Conservation (phyloP, 306 rosid genomes). For the Quercus parvula region DNA sequence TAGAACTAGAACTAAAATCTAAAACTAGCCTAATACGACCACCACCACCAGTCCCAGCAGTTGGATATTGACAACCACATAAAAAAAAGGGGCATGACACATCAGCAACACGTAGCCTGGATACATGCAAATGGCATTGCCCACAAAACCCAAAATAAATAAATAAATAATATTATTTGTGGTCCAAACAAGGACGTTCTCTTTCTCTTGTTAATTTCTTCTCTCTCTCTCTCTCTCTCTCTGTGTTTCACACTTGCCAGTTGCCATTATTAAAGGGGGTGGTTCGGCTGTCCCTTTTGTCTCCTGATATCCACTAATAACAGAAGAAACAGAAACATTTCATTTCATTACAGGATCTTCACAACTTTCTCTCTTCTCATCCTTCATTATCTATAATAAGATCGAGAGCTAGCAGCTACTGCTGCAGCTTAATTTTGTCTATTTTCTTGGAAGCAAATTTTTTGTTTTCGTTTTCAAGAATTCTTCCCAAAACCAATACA, state of each 20-base stretch:
- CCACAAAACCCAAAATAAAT: not conserved
- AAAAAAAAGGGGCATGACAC: conserved; percentile 10
- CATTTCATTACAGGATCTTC: not conserved
- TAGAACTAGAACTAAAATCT: too few relatives aligned
- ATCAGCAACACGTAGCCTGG: conserved; percentile 31
- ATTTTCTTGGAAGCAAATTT: not conserved
- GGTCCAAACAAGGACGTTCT: conserved; percentile 1
- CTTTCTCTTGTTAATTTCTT: not conserved
- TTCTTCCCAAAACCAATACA: not conserved
- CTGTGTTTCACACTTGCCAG: not conserved
- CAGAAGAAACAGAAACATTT: not conserved
- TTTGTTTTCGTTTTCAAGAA: not conserved
- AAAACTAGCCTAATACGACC: too few relatives aligned
- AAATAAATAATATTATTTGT: not conserved
- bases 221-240: not conserved
- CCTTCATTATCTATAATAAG: too few relatives aligned
- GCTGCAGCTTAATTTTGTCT: too few relatives aligned
- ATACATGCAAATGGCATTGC: not conserved
- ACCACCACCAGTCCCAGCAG: not conserved
- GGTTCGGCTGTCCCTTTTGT: conserved; percentile 1
- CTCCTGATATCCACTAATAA: conserved; percentile 23
- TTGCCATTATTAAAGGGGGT: conserved; percentile 33
- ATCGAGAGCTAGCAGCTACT: too few relatives aligned
- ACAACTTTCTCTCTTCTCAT: not conserved
- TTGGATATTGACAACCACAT: conserved; percentile 24